Conservation (phyloP, 2,329 filamentous ascomycete genomes). For the Colletotrichum sojae region DNA sequence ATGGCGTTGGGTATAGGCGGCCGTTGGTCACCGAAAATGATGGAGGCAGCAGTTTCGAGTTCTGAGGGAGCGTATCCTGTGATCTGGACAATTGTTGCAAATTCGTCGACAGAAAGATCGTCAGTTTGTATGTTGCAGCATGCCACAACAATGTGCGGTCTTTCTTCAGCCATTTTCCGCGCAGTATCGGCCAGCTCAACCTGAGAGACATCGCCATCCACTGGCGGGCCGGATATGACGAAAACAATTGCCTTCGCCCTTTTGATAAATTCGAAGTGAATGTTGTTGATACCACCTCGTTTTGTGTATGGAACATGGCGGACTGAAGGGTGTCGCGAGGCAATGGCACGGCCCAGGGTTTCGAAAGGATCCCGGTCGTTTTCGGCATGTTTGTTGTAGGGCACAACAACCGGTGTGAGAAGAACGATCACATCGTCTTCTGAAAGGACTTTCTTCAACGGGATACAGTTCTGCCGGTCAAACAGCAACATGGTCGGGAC, state of each 20-base stretch:
- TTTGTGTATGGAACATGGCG: conserved; percentile 81
- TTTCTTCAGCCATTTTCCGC: conserved; percentile 60
- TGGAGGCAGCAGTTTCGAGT: conserved; percentile 64
- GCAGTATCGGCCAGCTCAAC: conserved; percentile 64
- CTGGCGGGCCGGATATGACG: conserved; percentile 67
- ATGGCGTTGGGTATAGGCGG: conserved; percentile 8
- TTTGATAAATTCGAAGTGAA: conserved; percentile 74
- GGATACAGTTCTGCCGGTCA: conserved; percentile 62
- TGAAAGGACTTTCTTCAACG: conserved; percentile 60
- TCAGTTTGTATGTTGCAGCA: conserved; percentile 62
- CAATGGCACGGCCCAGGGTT: conserved; percentile 75
- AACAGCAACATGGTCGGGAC: conserved; percentile 52
- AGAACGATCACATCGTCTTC: conserved; percentile 72
- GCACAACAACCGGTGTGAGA: conserved; percentile 70
- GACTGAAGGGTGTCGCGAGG: conserved; percentile 71
- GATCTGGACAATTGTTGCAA: conserved; percentile 67
- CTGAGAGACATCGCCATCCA: conserved; percentile 65
- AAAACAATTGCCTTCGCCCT: conserved; percentile 73
- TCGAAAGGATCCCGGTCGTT: conserved; percentile 78
- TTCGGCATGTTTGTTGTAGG: conserved; percentile 56
- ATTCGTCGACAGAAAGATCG: conserved; percentile 56
- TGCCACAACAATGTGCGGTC: conserved; percentile 66
- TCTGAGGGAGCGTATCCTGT: conserved; percentile 62
- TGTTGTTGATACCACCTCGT: conserved; percentile 72
- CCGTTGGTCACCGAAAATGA: conserved; percentile 62